Conservation (phyloP, 2,329 filamentous ascomycete genomes). For the Leptographium procerum region DNA sequence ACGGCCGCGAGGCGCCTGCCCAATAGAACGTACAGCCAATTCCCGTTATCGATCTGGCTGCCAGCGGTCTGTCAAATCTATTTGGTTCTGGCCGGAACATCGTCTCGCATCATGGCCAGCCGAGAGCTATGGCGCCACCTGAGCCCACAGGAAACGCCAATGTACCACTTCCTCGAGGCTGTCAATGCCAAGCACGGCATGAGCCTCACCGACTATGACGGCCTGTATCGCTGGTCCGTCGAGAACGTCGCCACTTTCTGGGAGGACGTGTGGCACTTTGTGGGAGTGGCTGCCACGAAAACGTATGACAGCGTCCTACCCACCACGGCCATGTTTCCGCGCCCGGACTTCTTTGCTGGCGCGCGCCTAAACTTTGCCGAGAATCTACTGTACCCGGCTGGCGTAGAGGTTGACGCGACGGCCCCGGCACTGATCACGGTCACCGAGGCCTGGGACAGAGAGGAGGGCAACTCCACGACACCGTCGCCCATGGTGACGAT, state of each 20-base stretch:
- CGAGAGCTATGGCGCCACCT: conserved; percentile 57
- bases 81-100: neutral
- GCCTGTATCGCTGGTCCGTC: conserved; percentile 79
- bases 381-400: conserved; percentile 71
- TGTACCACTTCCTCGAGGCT: conserved; percentile 59
- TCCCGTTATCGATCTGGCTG: neutral
- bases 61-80: neutral
- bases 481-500: conserved; percentile 23
- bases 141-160: conserved; percentile 53
- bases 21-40: neutral
- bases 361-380: conserved; percentile 85
- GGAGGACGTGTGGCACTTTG: conserved; percentile 76
- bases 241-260: conserved; percentile 67
- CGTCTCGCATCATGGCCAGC: neutral
- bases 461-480: conserved; percentile 27
- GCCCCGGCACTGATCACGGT: conserved; percentile 65
- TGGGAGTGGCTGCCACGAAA: conserved; percentile 59
- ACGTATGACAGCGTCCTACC: conserved; percentile 57
- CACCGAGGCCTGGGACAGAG: conserved; percentile 52
- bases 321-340: conserved; percentile 66
- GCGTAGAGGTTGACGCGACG: conserved; percentile 43
- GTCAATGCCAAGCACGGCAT: conserved; percentile 58
- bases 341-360: conserved; percentile 73
- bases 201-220: conserved; percentile 53
- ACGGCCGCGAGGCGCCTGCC: neutral